A percentile compares a stretch with the other conserved stretches of the same genome.
phyloP scores from a whole-genome alignment of 305 asterid species.

The Andrographis paniculata region DNA sequence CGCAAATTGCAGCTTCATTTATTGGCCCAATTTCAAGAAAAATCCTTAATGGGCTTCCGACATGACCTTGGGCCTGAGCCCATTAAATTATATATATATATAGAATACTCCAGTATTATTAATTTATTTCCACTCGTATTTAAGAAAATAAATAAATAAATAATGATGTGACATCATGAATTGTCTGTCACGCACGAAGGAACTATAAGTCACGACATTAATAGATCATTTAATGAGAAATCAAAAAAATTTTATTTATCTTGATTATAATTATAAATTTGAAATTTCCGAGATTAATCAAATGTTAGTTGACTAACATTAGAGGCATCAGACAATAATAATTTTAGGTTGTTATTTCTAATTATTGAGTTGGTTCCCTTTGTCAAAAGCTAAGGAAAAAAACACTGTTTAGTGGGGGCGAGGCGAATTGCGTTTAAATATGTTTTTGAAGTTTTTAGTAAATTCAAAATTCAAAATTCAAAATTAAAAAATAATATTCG shows the following conservation, averaged over 20 bases:
- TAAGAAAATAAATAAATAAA: too few species aligned
- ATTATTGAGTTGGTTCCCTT: conserved; percentile 31
- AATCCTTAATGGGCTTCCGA: too few species aligned
- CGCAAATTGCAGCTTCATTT: too few species aligned
- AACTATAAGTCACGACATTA: neutral
- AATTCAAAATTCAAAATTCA: too few species aligned
- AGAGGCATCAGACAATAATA: conserved; percentile 23
- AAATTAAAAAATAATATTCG: too few species aligned
- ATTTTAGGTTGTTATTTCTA: conserved; percentile 18
- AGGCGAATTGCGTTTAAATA: neutral
- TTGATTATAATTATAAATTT: conserved; percentile 13
- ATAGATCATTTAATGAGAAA: conserved; percentile 1
- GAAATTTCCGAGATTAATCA: conserved; percentile 25
- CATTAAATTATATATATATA: too few species aligned
- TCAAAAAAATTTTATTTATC: neutral
- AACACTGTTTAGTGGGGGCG: neutral
- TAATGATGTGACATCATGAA: neutral
- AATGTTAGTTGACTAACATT: conserved; percentile 22
- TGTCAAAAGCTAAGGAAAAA: conserved; percentile 33
- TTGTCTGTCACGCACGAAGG: neutral
- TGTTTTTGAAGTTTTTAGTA: too few species aligned
- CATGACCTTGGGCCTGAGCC: too few species aligned
- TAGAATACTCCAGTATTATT: too few species aligned
- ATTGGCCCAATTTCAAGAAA: too few species aligned
- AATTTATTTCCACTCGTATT: too few species aligned